Evolutionary conservation across 148 eudicot genomes (phyloP).

Genomic region (Silene latifolia): DNA sequence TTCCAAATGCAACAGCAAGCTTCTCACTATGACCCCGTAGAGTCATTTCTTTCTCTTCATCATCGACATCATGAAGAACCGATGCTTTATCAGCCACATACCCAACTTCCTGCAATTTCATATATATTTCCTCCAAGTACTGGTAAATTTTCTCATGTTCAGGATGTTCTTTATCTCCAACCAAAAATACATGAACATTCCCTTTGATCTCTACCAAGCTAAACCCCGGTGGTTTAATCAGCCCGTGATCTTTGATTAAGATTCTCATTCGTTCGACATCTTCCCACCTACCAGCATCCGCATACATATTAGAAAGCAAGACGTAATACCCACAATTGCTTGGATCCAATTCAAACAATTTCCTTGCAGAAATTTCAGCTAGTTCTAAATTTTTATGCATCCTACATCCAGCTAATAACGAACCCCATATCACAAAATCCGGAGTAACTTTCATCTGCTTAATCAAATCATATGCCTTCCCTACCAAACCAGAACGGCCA

Average conservation of each 20-base stretch:
- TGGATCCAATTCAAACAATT: conserved; percentile 53
- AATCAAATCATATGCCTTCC: conserved; percentile 50
- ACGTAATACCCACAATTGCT: conserved; percentile 63
- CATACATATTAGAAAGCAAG: conserved; percentile 68
- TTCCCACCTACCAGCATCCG: conserved; percentile 70
- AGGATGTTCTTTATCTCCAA: conserved; percentile 63
- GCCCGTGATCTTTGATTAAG: conserved; percentile 46
- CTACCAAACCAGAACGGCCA: conserved; percentile 52
- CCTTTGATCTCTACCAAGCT: conserved; percentile 61
- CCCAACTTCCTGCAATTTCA: conserved; percentile 59
- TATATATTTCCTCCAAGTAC: conserved; percentile 40
- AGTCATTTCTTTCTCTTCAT: conserved; percentile 67
- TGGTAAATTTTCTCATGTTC: conserved; percentile 44
- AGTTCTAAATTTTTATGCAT: conserved; percentile 63
- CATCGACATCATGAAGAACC: conserved; percentile 67
- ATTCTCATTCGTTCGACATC: conserved; percentile 57
- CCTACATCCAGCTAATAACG: conserved; percentile 64
- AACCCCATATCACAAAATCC: conserved; percentile 64
- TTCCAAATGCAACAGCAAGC: conserved; percentile 58
- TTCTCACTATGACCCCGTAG: conserved; percentile 63
- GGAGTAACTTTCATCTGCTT: conserved; percentile 54
- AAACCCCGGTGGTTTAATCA: conserved; percentile 60
- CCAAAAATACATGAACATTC: conserved; percentile 56
- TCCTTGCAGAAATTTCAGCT: conserved; percentile 54
- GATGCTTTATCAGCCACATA: conserved; percentile 56